Conservation (phyloP, 2,329 filamentous ascomycete species). For the Diaporthe sp. region DNA sequence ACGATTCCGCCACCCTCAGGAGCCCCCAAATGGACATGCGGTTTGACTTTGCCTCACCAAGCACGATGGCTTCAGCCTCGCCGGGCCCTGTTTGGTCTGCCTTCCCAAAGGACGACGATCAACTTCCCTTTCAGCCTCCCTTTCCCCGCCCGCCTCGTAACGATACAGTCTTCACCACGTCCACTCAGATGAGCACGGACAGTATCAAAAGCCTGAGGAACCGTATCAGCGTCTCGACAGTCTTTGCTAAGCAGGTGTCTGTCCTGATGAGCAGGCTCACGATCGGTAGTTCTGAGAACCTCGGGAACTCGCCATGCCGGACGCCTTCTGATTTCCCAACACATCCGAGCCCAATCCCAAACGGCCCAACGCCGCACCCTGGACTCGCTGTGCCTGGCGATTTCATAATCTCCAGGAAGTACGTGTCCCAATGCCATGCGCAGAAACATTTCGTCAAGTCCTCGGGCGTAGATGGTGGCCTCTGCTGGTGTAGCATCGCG, state of each 20-base stretch:
- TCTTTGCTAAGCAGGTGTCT: constrained; percentile 43
- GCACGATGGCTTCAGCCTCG: constrained; percentile 26
- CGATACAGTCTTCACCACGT: constrained; percentile 49
- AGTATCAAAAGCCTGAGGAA: constrained; percentile 49
- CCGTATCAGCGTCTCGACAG: constrained; percentile 32
- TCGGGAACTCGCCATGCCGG: constrained; percentile 21
- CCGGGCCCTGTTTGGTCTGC: constrained; percentile 13
- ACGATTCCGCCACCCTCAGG: constrained; percentile 12
- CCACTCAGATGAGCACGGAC: constrained; percentile 51
- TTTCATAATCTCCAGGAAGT: constrained; percentile 51
- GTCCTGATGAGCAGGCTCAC: constrained; percentile 47
- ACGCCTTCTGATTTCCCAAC: constrained; percentile 25
- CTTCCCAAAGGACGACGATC: constrained; percentile 20
- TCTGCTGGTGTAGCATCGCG: constrained; percentile 47
- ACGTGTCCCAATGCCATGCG: constrained; percentile 26
- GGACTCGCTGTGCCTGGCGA: constrained; percentile 59
- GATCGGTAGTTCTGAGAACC: constrained; percentile 30
- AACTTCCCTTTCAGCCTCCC: constrained; percentile 22
- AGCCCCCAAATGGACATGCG: constrained; percentile 27
- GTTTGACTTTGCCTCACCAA: constrained; percentile 29
- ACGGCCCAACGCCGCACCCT: constrained; percentile 34
- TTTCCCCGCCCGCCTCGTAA: constrained; percentile 43
- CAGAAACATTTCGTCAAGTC: constrained; percentile 28
- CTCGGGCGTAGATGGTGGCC: constrained; percentile 32
- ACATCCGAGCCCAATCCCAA: constrained; percentile 39